Conservation (phyloP, 1,139 yeast genomes). For the Taphrina populina region DNA sequence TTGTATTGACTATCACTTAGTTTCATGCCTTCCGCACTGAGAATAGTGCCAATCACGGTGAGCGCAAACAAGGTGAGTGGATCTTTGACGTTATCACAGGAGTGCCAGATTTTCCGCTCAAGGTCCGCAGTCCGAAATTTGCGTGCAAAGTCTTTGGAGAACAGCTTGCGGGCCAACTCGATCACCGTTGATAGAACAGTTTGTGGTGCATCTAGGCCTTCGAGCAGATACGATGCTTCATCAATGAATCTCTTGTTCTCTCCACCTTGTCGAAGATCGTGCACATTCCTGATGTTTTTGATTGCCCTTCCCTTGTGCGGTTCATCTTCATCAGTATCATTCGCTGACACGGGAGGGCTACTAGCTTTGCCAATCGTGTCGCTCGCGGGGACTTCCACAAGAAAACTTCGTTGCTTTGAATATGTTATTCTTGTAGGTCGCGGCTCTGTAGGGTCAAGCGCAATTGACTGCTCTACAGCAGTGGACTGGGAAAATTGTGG, state of each 20-base stretch:
- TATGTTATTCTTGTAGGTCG: conserved; percentile 17
- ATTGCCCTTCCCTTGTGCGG: not conserved
- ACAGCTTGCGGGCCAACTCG: conserved; percentile 10
- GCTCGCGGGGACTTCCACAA: conserved; percentile 13
- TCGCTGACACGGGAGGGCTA: not conserved
- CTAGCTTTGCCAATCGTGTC: not conserved
- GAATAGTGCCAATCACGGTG: conserved; percentile 12
- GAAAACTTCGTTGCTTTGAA: conserved; percentile 32
- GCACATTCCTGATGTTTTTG: conserved; percentile 39
- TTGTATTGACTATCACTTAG: not conserved
- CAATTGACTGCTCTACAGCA: no score
- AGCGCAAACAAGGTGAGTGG: conserved; percentile 8
- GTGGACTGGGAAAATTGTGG: no score
- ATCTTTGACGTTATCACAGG: conserved; percentile 1
- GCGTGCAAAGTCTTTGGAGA: conserved; percentile 18
- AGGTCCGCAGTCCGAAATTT: conserved; percentile 15
- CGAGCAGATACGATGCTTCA: conserved; percentile 47
- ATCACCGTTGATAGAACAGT: conserved; percentile 15
- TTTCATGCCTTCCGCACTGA: not conserved
- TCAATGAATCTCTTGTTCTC: conserved; percentile 45
- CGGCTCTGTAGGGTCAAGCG: no score
- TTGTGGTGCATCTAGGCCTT: conserved; percentile 42
- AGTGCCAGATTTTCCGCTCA: conserved; percentile 4
- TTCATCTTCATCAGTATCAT: conserved; percentile 12
- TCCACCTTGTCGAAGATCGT: conserved; percentile 48